Evolutionary conservation across 108 stramenopile species (phyloP), one percentile per base, ranked within the genome.

Genomic region (Thalassiosira profunda): DNA sequence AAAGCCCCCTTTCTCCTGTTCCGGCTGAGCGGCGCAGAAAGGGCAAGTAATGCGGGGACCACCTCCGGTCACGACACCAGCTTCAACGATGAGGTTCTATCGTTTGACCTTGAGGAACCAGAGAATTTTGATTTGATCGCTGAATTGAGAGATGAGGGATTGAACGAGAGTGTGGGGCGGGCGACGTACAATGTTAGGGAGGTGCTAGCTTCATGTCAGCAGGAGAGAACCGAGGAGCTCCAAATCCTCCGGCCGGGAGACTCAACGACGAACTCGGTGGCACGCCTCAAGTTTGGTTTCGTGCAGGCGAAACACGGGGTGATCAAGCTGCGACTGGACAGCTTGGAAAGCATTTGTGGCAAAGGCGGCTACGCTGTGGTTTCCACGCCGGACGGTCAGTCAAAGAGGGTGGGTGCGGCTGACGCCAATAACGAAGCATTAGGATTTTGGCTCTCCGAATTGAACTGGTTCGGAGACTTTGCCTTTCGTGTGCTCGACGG

Each of bases 301-400:
- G 52, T 87, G 24, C 59, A 81, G 18, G 90, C 88, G 5, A 68
- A 80, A 36, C 17, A 63, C 29, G 92, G 92, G 11, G 70, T 90
- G 74, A 30, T 74, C 6, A 74, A 74, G 57, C 15, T 74, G 24
- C 11, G 59, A 30, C 28, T 47, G 4, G 57, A 25, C 24, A 36
- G 37, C 2, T 3, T 56, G 7, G 37, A 3, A 8, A 44, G 40
- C 8, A 1, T n/a, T 17, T 26, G 24, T 20, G 36, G 41, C 17
- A 8, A 52, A 37, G 36, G 2, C 15, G 67, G 55, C 2, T 15
- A 35, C 11, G 31, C 51, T 17, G n/a, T 30, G 17, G 47, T 49
- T 5, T 66, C 65, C 10, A 65, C 64, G 40, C 30, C 54, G 3
- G 72, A 74, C 59, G 65, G 74, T 9, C 74, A 74, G 18, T 41